Evolutionary conservation across 2,329 filamentous ascomycete species (phyloP), one percentile per base, ranked within the genome.

Genomic region (Ceratocystis colombiana): DNA sequence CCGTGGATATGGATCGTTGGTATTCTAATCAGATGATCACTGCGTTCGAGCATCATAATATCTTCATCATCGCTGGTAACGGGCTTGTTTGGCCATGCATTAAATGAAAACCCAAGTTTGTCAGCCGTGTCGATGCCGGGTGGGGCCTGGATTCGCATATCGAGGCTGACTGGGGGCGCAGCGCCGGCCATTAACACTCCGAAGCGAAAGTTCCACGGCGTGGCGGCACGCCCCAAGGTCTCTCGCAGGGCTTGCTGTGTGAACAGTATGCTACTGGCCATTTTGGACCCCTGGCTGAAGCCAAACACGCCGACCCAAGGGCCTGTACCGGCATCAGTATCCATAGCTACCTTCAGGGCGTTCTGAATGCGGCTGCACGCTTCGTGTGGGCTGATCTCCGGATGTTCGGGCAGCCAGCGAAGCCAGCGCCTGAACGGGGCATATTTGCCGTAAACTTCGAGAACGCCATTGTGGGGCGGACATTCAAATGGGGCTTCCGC

Each of bases 1-100:
- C 87, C 87, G 75, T 89, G 86, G 0, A 89, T 84, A 75, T 89
- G 87, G 4, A 89, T 73, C 0, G 86, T 88, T 37, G 85, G 85
- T 61, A 84, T 70, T 33, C 72, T 75, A 67, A 88, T 72, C 28
- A 82, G 69, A 70, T 81, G 78, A n/a, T 78, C 77, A 45, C 69
- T 74, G 2, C 71, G 45, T 25, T 67, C 71, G 28, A 70, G 70
- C 15, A 59, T 15, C 55, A 59, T 59, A 30, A 79, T 76, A n/a
- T 79, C 76, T 28, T 44, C 30, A 5, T 62, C 57, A 8, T 48
- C 37, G 17, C 65, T 61, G 22, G 20, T 44, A 12, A 50, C 22
- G 15, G 67, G 64, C 59, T 30, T 28, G 53, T 75, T 72, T 57
- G 77, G 77, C 25, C 78, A 77, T 55, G 80, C 78, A 28, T 74